Base-by-base conservation (phyloP, 441 rosid genomes). In the Cnidoscolus chayamansa region DNA sequence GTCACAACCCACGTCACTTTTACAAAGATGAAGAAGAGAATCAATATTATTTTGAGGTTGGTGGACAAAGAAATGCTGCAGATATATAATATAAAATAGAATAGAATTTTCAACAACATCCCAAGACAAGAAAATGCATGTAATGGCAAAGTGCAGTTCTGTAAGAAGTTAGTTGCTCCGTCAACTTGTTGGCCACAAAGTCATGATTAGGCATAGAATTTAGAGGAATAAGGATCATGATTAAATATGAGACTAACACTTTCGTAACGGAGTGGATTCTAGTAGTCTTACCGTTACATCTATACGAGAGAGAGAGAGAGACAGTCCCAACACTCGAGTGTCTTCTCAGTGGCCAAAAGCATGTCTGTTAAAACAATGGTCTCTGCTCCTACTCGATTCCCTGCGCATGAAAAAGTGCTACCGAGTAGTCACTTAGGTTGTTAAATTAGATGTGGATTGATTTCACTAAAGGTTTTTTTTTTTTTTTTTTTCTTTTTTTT, bases 201-300 rank as follows among this genome's bases (percentile, higher is more conserved):
- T 71, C 84, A 87, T 87, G 77, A 85, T 86, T 81, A 82, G 73
- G 64, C 65, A 67, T 79, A 31, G 84, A 81, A 85, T 78, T 77
- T 73, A 40, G 77, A 63, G 68, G 47, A 50, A 47, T 73, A 76
- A 82, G 70, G 72, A 67, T 82, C 86, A 87, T 87, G 71, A 87
- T 83, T 79, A 77, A 35, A 17, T 53, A 49, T 43, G 30, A 62
- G 83, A 84, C 50, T 57, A 25, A 57, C 11, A 40, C 65, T 70
- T 62, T 63, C 78, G 73, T 84, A 86, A 84, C 86, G 74, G 84
- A 79, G 77, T 77, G 37, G 37, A 35, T 35, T 35, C 45, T 17
- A 58, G 15, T 80, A 68, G 82, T 80, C 80, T 72, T 80, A 76
- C 89, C 84, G 83, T 76, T 82, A 74, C 63, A 32, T 40, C 25